phyloP scores from a whole-genome alignment of 768 basidiomycete genomes.

The Pilatotrama ljubarskyi region DNA sequence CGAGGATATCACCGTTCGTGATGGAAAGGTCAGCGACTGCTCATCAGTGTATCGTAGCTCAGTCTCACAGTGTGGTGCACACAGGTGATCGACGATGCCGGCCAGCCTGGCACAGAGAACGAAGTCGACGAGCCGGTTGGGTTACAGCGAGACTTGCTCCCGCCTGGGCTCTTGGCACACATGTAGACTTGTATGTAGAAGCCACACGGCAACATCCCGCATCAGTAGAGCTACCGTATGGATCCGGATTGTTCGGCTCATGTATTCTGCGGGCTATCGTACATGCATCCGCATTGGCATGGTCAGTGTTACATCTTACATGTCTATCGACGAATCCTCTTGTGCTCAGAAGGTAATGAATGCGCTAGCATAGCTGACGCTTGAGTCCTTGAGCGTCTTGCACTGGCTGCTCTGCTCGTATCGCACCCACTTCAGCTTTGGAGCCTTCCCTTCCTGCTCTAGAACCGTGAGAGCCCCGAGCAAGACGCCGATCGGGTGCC shows the following conservation, averaged over 20 bases:
- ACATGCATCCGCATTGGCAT: neutral
- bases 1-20: conserved; percentile 62
- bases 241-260: neutral
- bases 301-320: too few relatives aligned
- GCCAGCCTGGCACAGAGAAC: conserved; percentile 64
- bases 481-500: conserved; percentile 93
- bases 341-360: conserved; percentile 60
- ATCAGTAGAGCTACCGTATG: neutral
- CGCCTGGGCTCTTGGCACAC: neutral
- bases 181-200: conserved; percentile 1
- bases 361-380: conserved; percentile 96
- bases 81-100: conserved; percentile 71
- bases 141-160: conserved; percentile 37
- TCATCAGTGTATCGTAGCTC: neutral
- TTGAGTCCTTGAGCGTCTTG: conserved; percentile 67
- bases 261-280: neutral
- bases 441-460: conserved; percentile 39
- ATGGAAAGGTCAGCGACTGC: conserved; percentile 54
- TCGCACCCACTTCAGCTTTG: conserved; percentile 75
- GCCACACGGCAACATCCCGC: neutral
- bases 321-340: too few relatives aligned
- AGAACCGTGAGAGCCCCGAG: conserved; percentile 71
- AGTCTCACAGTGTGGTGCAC: neutral
- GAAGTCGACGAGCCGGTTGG: conserved; percentile 61
- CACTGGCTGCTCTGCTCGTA: conserved; percentile 93